Base-by-base conservation (phyloP, 164 flowering plant species). In the Tetracentron sinense region DNA sequence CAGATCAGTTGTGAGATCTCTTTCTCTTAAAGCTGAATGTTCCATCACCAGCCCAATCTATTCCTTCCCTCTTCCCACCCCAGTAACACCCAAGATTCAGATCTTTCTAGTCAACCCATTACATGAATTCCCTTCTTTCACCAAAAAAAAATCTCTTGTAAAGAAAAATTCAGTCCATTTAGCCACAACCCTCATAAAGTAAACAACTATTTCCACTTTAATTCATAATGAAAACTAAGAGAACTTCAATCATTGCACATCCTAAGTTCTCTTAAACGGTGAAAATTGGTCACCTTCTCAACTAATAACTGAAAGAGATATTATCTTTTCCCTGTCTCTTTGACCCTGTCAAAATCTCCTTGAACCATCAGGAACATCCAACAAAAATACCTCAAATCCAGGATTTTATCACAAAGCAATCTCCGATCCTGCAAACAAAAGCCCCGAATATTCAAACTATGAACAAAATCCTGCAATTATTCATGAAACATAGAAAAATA, bases 1-100 rank as follows among this genome's bases (percentile, higher is more conserved):
- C 51, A 83, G 77, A 79, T 86, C 95, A 44, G 75, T 63, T 22
- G 30, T 65, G 42, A 59, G 50, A 33, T 73, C 76, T 52, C 60
- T 66, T 17, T 78, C 75, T 65, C 56, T 72, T 21, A 48, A 27
- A 73, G 60, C 66, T 17, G 50, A 61, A 7, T 47, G 59, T 67
- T 70, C 90, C 83, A 83, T 81, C 17, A 23, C 44, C 65, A 54
- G 23, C 27, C 23, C 29, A 33, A 58, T 7, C 12, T 21, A 30
- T 33, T 56, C 19, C 44, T 25, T 21, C 19, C 31, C 22, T 50
- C 20, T 50, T 20, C 20, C 17, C 15, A 15, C 20, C 27, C 14
- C 14, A 38, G 11, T 3, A 12, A 8, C 14, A 8, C 14, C 17
- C 2, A 14, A 58, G 35, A 7, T 33, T 56, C 42, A 33, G 25